Evolutionary conservation across 73 alveolate genomes (phyloP).

Genomic region (Paramecium primaurelia): DNA sequence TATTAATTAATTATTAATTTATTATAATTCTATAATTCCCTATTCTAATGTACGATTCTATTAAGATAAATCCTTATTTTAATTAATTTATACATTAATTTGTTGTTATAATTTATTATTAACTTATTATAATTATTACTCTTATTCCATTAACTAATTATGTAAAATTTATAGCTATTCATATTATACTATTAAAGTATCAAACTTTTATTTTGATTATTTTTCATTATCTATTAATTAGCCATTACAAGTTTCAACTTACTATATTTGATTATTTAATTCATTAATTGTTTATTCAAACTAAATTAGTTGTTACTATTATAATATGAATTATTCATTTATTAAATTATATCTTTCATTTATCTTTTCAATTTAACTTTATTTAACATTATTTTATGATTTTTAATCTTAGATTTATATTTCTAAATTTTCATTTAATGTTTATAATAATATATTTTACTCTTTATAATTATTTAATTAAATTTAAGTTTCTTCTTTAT

Average conservation of each 20-base stretch:
- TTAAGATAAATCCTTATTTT: not conserved
- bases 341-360: not conserved
- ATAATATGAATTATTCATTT: not conserved
- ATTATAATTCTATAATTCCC: not conserved
- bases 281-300: not conserved
- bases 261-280: not conserved
- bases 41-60: not conserved
- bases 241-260: not conserved
- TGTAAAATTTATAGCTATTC: not conserved
- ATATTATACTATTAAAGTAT: not conserved
- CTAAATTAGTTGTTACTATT: not conserved
- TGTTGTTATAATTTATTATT: not conserved
- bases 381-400: not conserved
- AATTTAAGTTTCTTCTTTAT: not conserved
- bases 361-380: not conserved
- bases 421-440: not conserved
- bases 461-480: not conserved
- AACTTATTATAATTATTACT: not conserved
- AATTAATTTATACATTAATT: not conserved
- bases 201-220: not conserved
- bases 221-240: not conserved
- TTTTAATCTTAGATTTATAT: not conserved
- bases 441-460: not conserved
- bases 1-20: not conserved
- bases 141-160: not conserved